Evolutionary conservation across 441 rosid genomes (phyloP).

Genomic region (Breynia disticha): DNA sequence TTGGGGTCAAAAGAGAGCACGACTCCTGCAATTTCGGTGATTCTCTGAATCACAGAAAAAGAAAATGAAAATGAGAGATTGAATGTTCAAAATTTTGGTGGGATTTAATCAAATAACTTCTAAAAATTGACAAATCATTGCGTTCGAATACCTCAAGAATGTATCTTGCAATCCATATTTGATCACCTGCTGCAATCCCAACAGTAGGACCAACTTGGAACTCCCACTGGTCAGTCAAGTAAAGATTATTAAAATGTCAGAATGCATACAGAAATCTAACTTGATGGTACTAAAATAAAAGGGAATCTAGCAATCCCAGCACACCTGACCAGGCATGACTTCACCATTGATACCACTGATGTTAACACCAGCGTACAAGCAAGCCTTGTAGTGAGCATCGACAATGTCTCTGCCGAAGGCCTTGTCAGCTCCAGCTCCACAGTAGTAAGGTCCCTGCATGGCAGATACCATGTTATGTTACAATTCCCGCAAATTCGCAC

Average conservation of each 20-base stretch:
- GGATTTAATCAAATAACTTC: no score
- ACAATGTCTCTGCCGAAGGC: constrained; percentile 66
- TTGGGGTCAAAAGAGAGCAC: constrained; percentile 69
- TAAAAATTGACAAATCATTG: background rate
- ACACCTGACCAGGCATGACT: constrained; percentile 89
- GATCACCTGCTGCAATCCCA: constrained; percentile 64
- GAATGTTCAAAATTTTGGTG: background rate
- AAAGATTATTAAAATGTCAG: no score
- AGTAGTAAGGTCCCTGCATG: constrained; percentile 68
- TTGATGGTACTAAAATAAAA: no score
- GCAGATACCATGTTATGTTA: background rate
- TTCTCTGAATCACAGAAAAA: constrained; percentile 35
- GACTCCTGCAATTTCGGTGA: constrained; percentile 68
- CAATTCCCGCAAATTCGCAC: background rate
- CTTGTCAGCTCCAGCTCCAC: constrained; percentile 69
- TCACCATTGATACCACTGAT: constrained; percentile 79
- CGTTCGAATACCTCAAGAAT: constrained; percentile 47
- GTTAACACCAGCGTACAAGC: constrained; percentile 62
- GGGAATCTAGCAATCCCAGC: background rate
- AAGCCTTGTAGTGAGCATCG: constrained; percentile 70
- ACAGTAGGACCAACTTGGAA: constrained; percentile 73
- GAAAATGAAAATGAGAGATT: background rate
- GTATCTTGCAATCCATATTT: constrained; percentile 68
- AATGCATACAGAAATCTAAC: no score
- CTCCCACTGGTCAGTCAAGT: constrained; percentile 44